Base-by-base conservation (phyloP, 768 basidiomycete species). In the Lepiota brunneoincarnata region DNA sequence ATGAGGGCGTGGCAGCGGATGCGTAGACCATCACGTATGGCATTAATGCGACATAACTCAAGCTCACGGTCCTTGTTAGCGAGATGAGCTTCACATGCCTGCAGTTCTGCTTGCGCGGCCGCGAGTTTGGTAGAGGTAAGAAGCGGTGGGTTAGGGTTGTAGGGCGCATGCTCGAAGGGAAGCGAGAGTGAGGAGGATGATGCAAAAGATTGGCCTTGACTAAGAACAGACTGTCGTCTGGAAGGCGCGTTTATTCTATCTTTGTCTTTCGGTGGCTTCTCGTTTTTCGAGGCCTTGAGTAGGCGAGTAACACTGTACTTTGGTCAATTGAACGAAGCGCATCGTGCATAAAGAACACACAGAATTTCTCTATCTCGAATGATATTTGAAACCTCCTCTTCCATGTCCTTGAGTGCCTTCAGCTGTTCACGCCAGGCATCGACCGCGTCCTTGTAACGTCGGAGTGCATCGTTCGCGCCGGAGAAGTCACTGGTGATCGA, bases 321-420 rank as follows among this genome's bases (percentile, higher is more conserved):
- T 51, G 20, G 10, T 46, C 47, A 41, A 23, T 21, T 49, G 24
- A 49, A 45, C 35, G 28, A 20, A n/a, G 18, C 28, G 6, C 28
- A 55, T 31, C 12, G 18, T 35, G 21, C 18, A 51, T 9, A 43
- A 5, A 44, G 41, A 10, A 77, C 87, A 63, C 58, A 91, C 91
- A 92, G 75, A 58, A 93, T 93, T 61, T 93, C 90, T 41, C 88
- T 73, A 67, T 93, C 91, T 4, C 87, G 72, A 56, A 89, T 70
- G 49, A 91, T 74, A 58, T 81, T 84, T 3, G 73, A 75, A 3
- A 92, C 81, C 53, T 89, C 89, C 41, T 90, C 86, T 67, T 93
- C 89, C 50, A 87, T 72, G 9, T 71, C 72, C 63, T 84, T 88
- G 58, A 93, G 69, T 2, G 67, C 68, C 56, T 73, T 75, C 57